Percentiles rank a stretch among this genome's conserved stretches.
Evolutionary conservation across 2,329 filamentous ascomycete genomes (phyloP).

Genomic region (Cercospora sp.): DNA sequence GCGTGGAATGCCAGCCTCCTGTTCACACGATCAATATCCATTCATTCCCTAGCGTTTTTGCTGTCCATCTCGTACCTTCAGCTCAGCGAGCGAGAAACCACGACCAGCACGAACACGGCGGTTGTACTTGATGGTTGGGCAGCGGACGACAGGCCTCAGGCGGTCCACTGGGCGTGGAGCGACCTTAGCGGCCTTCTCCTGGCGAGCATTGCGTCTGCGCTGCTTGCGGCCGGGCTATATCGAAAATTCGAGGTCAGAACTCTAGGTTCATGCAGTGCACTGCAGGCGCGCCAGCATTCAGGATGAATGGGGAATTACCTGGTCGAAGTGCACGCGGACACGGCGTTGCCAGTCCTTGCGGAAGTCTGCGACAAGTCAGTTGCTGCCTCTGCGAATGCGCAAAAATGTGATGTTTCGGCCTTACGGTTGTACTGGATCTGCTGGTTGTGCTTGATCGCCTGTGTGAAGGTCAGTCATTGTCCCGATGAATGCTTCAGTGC

Average conservation of each 20-base stretch:
- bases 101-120: slow-evolving; percentile 92
- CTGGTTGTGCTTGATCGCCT: slow-evolving; percentile 98
- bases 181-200: slow-evolving; percentile 90
- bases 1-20: slow-evolving; percentile 95
- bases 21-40: slow-evolving; percentile 28
- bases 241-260: slow-evolving; percentile 37
- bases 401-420: slow-evolving; percentile 11
- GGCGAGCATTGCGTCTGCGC: slow-evolving; percentile 85
- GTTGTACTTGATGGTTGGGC: slow-evolving; percentile 98
- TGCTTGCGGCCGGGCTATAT: slow-evolving; percentile 91
- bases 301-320: slow-evolving; percentile 71
- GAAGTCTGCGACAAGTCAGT: slow-evolving; percentile 67
- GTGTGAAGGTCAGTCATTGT: not conserved
- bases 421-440: slow-evolving; percentile 87
- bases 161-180: slow-evolving; percentile 97
- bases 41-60: slow-evolving; percentile 7
- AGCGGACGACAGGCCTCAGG: slow-evolving; percentile 93
- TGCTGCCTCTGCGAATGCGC: slow-evolving; percentile 2
- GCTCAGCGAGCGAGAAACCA: slow-evolving; percentile 95
- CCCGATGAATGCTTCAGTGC: not conserved
- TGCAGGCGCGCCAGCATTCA: slow-evolving; percentile 57
- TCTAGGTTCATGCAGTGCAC: slow-evolving; percentile 36
- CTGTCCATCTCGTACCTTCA: slow-evolving; percentile 71
- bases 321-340: slow-evolving; percentile 99
- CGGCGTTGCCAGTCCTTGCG: slow-evolving; percentile 99